Evolutionary conservation across 2,329 filamentous ascomycete genomes (phyloP), one percentile per base, ranked within the genome.

Genomic region (Aspergillus uvarum): DNA sequence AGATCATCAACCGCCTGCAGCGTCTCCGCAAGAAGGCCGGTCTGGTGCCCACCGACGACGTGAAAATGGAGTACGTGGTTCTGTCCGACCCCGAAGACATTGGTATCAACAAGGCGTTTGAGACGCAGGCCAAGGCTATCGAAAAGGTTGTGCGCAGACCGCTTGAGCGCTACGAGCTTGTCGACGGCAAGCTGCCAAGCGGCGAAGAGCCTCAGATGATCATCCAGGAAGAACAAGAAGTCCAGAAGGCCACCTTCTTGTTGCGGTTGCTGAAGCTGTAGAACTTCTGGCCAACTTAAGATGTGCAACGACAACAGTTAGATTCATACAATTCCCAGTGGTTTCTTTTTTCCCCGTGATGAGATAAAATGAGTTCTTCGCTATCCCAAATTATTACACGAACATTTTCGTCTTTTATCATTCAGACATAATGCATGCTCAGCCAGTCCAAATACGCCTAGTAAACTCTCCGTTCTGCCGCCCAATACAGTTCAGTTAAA

Each of bases 1-100:
- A 98, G 77, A 89, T 99, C 65, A 90, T 99, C 80, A 90, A 96
- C 76, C 88, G 94, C 47, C 90, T 99, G 22, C 95, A 99, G 79
- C 86, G 91, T 67, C 82, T 98, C 63, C 88, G 95, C 66, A 99
- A 99, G 85, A 95, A 95, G 81, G 93, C 93, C 7, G 92, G 92
- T 0, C 82, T 99, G 55, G 87, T 93, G 64, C 87, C 92, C 1
- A 98, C 94, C 0, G 95, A 99, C 72, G 95, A 98, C 72, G 88
- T 99, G 63, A 91, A 89, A 79, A 96, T 99, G 90, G 90, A 96
- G 76, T 98, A 96, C 79, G 83, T 83, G 59, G 87, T 98, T 5
- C 79, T 96, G 52, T 83, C 86, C 7, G 92, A 96, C 71, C 90
- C 91, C 0, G 90, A 95, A 2, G 83, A 86, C 49, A 83, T 93